Evolutionary conservation across 257 asterid species (phyloP).

Genomic region (Scutellaria minor): DNA sequence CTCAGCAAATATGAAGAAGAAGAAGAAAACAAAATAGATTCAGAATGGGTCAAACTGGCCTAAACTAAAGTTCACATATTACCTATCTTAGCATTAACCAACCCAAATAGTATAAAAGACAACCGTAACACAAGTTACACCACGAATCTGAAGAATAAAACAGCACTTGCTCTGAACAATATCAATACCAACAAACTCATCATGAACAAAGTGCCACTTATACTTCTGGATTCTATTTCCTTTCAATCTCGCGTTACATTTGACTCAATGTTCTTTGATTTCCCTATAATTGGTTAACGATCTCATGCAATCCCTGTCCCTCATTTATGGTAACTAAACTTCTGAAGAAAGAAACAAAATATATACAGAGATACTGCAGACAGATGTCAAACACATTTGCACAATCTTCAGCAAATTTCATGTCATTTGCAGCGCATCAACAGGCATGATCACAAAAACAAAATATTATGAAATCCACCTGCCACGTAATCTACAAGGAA

Average conservation of each 20-base stretch:
- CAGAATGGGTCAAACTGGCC: neutral
- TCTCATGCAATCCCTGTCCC: neutral
- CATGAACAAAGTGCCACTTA: neutral
- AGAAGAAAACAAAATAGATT: neutral
- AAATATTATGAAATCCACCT: neutral
- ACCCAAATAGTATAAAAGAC: neutral
- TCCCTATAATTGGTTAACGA: neutral
- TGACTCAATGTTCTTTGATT: neutral
- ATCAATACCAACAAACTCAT: slow-evolving; percentile 17
- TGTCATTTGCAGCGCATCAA: neutral
- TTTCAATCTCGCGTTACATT: slow-evolving; percentile 9
- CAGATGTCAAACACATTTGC: neutral
- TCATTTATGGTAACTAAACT: neutral
- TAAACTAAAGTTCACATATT: neutral
- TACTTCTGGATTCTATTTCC: slow-evolving; percentile 1
- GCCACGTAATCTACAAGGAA: neutral
- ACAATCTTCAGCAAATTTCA: slow-evolving; percentile 6
- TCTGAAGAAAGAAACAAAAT: neutral
- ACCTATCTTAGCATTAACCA: neutral
- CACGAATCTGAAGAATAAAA: slow-evolving; percentile 3
- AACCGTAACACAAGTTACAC: neutral
- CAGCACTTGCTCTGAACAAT: slow-evolving; percentile 1
- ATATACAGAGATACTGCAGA: neutral
- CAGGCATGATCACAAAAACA: neutral
- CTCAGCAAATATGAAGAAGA: neutral